Evolutionary conservation across 192 early-diverging fungal species (phyloP), one percentile per base, ranked within the genome.

Genomic region (Linnemannia hyalina): DNA sequence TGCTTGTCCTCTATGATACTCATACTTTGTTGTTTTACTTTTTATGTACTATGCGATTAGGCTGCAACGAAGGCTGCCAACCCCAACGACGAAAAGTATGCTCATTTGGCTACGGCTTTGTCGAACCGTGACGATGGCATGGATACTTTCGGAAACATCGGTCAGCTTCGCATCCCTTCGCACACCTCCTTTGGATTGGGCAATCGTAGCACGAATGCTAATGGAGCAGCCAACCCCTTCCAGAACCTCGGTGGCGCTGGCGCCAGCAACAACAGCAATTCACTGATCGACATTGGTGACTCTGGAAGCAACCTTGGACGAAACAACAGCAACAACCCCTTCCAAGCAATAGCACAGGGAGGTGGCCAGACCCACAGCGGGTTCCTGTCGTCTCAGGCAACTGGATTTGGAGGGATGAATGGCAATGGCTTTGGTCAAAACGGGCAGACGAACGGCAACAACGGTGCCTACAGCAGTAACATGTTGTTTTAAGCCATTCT

Each of bases 131-230:
- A 88, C 73, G 90, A 91, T 68, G 91, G 91, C 8, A 83, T 88
- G 80, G 91, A 92, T 76, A 92, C 91, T 11, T 92, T 91, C 80
- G 91, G 91, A 36, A 92, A 92, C 63, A 74, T 68, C 5, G 91
- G 91, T 57, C 88, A 88, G 69, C 82, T 90, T 38, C 88, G 91
- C 55, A 81, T 92, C 54, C 91, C 91, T 29, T 70, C 72, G 23
- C 70, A 80, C 23, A 81, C 60, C 60, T 73, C 75, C 20, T 85
- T 73, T 74, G 83, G 83, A n/a, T 69, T 85, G 26, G 74, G 74
- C 5, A 57, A 73, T 26, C 75, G 81, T 20, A 60, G 81, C 10
- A 41, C 55, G 10, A 79, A 42, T 47, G n/a, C 57, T 32, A 70
- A 69, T 9, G 72, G 77, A 35, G 84, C 75, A 47, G 75, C 84